Evolutionary conservation across 352 stramenopile species (phyloP), one percentile per base, ranked within the genome.

Genomic region (Phytophthora citrophthora): DNA sequence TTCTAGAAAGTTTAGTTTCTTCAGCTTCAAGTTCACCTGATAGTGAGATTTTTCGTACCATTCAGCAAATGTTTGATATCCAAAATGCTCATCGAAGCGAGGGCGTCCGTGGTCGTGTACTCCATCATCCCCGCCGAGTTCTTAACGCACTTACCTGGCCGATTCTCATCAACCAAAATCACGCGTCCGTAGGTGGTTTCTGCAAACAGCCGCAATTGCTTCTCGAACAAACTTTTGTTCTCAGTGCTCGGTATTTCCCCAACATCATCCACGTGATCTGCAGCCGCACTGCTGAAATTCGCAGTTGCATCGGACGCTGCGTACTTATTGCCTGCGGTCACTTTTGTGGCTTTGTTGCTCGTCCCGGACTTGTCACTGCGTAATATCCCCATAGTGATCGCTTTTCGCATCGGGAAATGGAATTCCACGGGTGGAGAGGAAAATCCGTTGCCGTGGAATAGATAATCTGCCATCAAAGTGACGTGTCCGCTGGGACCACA

Each of bases 41-140:
- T 69, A 7, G 44, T 66, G 1, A 89, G 56, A 31, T 80, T 82
- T 62, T 82, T 86, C 1, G 76, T 73, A 27, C 79, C 71, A 23
- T 68, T 68, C 11, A 89, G 51, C 24, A 89, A 63, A 36, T 72
- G 66, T 27, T 88, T 86, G 48, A 88, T 80, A 50, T 88, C 76
- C 16, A 83, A 23, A 32, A 88, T 86, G 31, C 44, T 69, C 51
- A 80, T 80, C 6, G 54, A 65, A 23, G 79, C 72, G 6, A 89
- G 75, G n/a, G 74, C 79, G 23, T 89, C 79, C 11, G 49, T 45
- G 4, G 79, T 72, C 0, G 58, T 31, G 48, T 74, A 86, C 50
- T 86, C 67, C 32, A 66, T 48, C 47, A 80, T 48, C 2, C 64
- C 71, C 11, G 64, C 60, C 26, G 61, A 41, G 26, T 74, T 74